Evolutionary conservation across 345 rosid species (phyloP).

Genomic region (Brassica rapa): DNA sequence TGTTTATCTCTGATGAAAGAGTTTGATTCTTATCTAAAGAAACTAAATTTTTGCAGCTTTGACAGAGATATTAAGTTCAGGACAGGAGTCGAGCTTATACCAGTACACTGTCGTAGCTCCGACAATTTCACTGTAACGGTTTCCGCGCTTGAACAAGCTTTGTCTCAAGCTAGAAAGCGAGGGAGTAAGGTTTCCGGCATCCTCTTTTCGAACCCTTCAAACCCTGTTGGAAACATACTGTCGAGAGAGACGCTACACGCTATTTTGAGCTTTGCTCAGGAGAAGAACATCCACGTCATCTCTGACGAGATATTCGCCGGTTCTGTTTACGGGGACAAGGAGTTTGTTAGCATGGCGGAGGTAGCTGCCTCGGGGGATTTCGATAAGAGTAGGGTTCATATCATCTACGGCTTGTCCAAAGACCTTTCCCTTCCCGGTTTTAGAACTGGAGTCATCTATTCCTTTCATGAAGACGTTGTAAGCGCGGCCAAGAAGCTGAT

Average conservation of each 20-base stretch:
- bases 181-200: constrained; percentile 76
- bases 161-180: constrained; percentile 76
- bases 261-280: constrained; percentile 66
- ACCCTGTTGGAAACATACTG: constrained; percentile 83
- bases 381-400: constrained; percentile 83
- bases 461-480: constrained; percentile 66
- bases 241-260: constrained; percentile 59
- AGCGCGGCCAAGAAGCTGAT: constrained; percentile 65
- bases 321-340: constrained; percentile 62
- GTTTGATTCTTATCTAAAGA: no score
- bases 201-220: constrained; percentile 79
- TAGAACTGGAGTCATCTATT: constrained; percentile 77
- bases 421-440: constrained; percentile 89
- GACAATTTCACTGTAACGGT: constrained; percentile 68
- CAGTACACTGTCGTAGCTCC: constrained; percentile 84
- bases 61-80: constrained; percentile 79
- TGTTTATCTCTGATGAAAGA: no score
- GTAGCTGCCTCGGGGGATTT: constrained; percentile 56
- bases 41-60: constrained; percentile 56
- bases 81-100: constrained; percentile 84
- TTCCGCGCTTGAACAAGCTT: constrained; percentile 78
- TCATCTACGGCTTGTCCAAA: constrained; percentile 82
- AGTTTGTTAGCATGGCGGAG: constrained; percentile 87
- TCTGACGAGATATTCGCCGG: constrained; percentile 92
- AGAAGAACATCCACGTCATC: constrained; percentile 82